These are phyloP conservation scores for Apiospora koreana DNA, from an alignment of 2,329 filamentous ascomycete species.

Conservation along the genomic window DNA sequence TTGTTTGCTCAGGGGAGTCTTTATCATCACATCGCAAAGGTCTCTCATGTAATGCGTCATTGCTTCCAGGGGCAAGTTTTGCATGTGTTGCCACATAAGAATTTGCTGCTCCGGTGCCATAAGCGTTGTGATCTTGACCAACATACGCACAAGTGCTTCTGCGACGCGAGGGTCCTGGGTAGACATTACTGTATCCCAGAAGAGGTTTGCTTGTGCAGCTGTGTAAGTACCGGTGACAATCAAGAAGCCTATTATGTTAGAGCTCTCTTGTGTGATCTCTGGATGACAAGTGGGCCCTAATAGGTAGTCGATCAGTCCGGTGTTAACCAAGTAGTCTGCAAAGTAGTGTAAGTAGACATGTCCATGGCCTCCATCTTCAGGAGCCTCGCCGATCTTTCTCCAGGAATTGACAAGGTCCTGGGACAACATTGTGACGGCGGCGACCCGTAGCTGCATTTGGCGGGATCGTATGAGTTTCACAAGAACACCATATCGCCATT, in stretches of 20 bases:
- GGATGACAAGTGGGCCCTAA: slow-evolving; percentile 90
- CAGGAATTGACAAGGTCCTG: slow-evolving; percentile 68
- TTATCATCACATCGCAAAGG: slow-evolving; percentile 61
- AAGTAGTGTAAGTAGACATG: slow-evolving; percentile 62
- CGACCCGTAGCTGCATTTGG: slow-evolving; percentile 87
- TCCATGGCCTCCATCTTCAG: slow-evolving; percentile 29
- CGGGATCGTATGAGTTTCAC: slow-evolving; percentile 77
- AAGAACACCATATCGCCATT: slow-evolving; percentile 71
- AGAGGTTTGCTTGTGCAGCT: slow-evolving; percentile 69
- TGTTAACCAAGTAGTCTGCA: slow-evolving; percentile 67
- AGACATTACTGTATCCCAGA: slow-evolving; percentile 81
- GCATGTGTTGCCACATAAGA: slow-evolving; percentile 72
- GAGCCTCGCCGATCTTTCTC: slow-evolving; percentile 52
- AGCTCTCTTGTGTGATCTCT: slow-evolving; percentile 78
- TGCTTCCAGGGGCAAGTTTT: slow-evolving; percentile 60
- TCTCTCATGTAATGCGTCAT: slow-evolving; percentile 64
- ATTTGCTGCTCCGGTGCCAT: slow-evolving; percentile 53
- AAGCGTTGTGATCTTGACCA: slow-evolving; percentile 48
- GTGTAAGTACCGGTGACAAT: slow-evolving; percentile 77
- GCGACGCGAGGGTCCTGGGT: slow-evolving; percentile 85
- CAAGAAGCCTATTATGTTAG: slow-evolving; percentile 85
- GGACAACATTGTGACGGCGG: slow-evolving; percentile 76
- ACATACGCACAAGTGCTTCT: slow-evolving; percentile 74
- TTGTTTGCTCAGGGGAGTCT: slow-evolving; percentile 46
- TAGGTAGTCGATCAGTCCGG: slow-evolving; percentile 80